A percentile compares a stretch with the other conserved stretches of the same genome.
Evolutionary conservation across 2,329 filamentous ascomycete species (phyloP).

Genomic region (Macroventuria anomochaeta): DNA sequence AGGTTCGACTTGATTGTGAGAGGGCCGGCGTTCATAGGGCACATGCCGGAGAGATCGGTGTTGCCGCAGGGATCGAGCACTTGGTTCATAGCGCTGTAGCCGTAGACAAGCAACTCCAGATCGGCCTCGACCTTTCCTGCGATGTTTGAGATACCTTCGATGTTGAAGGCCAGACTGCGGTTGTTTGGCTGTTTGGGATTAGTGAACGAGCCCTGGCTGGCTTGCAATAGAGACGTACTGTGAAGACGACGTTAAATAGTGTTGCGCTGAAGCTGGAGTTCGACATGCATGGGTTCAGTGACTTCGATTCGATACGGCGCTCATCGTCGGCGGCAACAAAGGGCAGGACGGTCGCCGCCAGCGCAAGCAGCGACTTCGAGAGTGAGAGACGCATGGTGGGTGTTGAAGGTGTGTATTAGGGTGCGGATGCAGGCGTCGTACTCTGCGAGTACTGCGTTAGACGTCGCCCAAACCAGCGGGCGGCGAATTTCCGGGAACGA

Average conservation of each 20-base stretch:
- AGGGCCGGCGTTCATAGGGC: slow-evolving; percentile 87
- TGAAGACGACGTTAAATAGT: slow-evolving; percentile 84
- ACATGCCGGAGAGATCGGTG: slow-evolving; percentile 73
- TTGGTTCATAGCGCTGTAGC: slow-evolving; percentile 72
- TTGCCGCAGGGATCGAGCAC: slow-evolving; percentile 77
- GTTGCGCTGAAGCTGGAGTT: slow-evolving; percentile 88
- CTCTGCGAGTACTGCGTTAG: slow-evolving; percentile 36
- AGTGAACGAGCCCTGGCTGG: no score
- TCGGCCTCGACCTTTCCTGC: slow-evolving; percentile 82
- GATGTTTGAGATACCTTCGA: slow-evolving; percentile 83
- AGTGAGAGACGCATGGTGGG: slow-evolving; percentile 46
- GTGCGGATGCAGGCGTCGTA: slow-evolving; percentile 27
- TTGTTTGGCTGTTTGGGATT: no score
- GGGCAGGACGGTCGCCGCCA: slow-evolving; percentile 50
- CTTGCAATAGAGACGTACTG: no score
- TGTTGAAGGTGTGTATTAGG: slow-evolving; percentile 19
- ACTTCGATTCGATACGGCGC: slow-evolving; percentile 77
- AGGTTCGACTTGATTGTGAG: slow-evolving; percentile 79
- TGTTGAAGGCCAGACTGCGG: slow-evolving; percentile 72
- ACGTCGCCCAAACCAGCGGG: slow-evolving; percentile 47
- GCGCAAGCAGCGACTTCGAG: slow-evolving; percentile 42
- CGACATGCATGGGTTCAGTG: slow-evolving; percentile 82
- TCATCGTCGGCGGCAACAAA: slow-evolving; percentile 62
- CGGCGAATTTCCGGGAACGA: slow-evolving; percentile 22
- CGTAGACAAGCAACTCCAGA: slow-evolving; percentile 79